A percentile compares a stretch with the other conserved stretches of the same genome.
Evolutionary conservation across 306 rosid genomes (phyloP).

Genomic region (Fagus sylvatica): DNA sequence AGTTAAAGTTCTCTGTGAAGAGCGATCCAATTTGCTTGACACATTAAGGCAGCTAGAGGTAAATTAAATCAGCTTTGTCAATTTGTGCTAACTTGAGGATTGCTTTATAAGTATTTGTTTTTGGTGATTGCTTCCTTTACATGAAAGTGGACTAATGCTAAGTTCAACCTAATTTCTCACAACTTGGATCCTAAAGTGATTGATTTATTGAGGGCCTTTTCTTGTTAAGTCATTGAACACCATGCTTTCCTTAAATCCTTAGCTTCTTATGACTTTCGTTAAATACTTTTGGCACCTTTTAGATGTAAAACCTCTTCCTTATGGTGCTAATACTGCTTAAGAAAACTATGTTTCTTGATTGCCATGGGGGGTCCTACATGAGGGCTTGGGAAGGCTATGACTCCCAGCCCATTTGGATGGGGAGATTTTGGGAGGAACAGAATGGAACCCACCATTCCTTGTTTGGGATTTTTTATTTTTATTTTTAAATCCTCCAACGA

Average conservation of each 20-base stretch:
- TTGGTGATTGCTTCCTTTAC: background rate
- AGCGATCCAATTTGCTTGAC: constrained; percentile 76
- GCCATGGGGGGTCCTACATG: background rate
- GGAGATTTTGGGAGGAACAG: too few species aligned
- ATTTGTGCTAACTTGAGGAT: background rate
- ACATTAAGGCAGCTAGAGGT: constrained; percentile 92
- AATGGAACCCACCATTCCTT: too few species aligned
- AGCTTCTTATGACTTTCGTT: background rate
- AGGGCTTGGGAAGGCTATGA: background rate
- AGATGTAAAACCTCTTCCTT: background rate
- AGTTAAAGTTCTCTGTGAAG: constrained; percentile 58
- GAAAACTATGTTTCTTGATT: background rate
- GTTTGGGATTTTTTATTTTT: too few species aligned
- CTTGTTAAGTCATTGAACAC: background rate
- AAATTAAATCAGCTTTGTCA: constrained; percentile 23
- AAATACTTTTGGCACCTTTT: too few species aligned
- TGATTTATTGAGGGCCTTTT: background rate
- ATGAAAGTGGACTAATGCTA: background rate
- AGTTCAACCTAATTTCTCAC: background rate
- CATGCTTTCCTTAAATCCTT: background rate
- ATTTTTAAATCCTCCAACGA: too few species aligned
- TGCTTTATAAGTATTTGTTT: background rate
- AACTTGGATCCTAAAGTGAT: constrained; percentile 1
- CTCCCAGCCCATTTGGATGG: background rate
- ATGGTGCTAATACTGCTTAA: background rate